Evolutionary conservation across 1,139 yeast genomes (phyloP).

Genomic region (Hansenula lynferdii): DNA sequence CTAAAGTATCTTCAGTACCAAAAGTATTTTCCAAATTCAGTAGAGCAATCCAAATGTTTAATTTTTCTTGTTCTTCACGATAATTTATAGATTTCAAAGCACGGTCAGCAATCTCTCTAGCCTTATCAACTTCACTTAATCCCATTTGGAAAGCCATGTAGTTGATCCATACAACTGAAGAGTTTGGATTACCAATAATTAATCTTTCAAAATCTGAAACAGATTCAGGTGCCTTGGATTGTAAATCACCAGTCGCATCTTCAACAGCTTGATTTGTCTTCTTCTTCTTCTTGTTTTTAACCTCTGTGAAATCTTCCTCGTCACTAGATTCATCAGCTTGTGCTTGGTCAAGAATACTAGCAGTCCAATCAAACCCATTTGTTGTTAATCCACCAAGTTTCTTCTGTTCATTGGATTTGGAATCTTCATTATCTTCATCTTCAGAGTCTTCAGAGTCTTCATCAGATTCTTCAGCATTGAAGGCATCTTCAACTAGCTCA

Average conservation of each 20-base stretch:
- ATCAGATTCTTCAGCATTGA: conserved; percentile 12
- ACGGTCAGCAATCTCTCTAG: conserved; percentile 88
- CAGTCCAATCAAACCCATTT: conserved; percentile 92
- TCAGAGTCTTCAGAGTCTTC: conserved; percentile 20
- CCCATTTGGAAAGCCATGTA: conserved; percentile 98
- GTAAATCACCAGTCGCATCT: conserved; percentile 82
- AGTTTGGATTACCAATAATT: conserved; percentile 86
- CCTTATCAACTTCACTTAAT: conserved; percentile 88
- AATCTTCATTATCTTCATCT: conserved; percentile 22
- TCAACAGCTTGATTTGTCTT: conserved; percentile 45
- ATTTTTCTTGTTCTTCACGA: conserved; percentile 89
- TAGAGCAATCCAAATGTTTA: conserved; percentile 94
- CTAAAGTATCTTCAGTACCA: conserved; percentile 80
- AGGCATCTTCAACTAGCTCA: conserved; percentile 20
- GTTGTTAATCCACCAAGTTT: conserved; percentile 59
- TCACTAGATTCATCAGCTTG: conserved; percentile 42
- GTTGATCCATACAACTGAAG: conserved; percentile 95
- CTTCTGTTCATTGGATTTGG: too few species aligned
- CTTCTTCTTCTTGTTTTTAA: conserved; percentile 36
- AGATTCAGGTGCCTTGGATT: conserved; percentile 86
- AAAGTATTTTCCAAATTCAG: conserved; percentile 91
- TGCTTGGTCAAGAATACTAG: conserved; percentile 78
- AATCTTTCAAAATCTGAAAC: conserved; percentile 88
- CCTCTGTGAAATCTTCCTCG: conserved; percentile 46
- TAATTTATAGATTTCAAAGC: conserved; percentile 87